Base-by-base conservation (phyloP, 306 rosid species). In the Datisca glomerata region DNA sequence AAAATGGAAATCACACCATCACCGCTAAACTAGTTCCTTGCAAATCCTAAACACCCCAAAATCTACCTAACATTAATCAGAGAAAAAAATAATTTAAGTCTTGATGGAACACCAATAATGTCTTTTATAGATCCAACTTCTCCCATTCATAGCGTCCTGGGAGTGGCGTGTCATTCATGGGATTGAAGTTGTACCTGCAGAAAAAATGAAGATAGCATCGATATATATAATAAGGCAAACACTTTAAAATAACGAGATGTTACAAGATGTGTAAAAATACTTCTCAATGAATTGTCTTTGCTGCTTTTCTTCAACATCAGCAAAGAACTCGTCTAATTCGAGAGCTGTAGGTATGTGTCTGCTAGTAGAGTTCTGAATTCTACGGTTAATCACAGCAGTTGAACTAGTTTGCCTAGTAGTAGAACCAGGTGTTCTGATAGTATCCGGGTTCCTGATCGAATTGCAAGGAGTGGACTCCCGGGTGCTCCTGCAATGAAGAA, bases 101-200 rank as follows among this genome's bases (percentile, higher is more conserved):
- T 71, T 62, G 67, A 64, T 46, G 62, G 69, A 71, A 63, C 76
- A 51, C 51, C 53, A 59, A 53, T 41, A 40, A 31, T 52, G 27
- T 54, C 66, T 59, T 72, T 67, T 74, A 68, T 7, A 71, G 67
- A 24, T 78, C 49, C 66, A 89, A 50, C 58, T 77, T 75, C 60
- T 79, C 78, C 98, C 95, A 89, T 57, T 72, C 72, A 21, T 60
- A 89, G 6, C 91, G 91, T 24, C 98, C 98, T 0, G 81, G 81
- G 53, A 84, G 86, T 0, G 95, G 98, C 55, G 47, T 75, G 8
- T 84, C 95, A 16, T 60, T 75, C 63, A 80, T 79, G 31, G 93
- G 93, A 61, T 89, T 93, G 24, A 68, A 89, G 86, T 84, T 89
- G 76, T 83, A 89, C 82, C 98, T 89, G 79, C 69, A 74, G 16